Base-by-base conservation (phyloP, 306 rosid species). In the Rosa persica region DNA sequence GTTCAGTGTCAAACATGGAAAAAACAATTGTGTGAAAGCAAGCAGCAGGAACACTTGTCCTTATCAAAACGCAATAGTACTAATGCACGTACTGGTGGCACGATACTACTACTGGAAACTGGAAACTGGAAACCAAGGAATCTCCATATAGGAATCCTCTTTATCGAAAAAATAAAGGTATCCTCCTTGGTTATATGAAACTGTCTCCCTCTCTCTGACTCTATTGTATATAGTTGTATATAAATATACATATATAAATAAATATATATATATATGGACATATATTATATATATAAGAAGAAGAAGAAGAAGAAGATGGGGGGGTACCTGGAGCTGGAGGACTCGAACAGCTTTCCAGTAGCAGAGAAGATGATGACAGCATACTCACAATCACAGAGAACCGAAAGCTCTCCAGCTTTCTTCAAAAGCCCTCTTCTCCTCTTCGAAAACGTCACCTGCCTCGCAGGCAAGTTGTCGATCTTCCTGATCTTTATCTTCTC, bases 391-490 rank as follows among this genome's bases (percentile, higher is more conserved):
- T 87, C 89, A 66, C 87, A 83, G 20, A 87, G 87, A 60, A 87
- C 82, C 5, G 89, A 83, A 17, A 87, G 81, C 82, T 87, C 89
- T 49, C 74, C 70, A 5, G 89, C 89, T 82, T 87, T 87, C 84
- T 81, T 87, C 47, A 87, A 49, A 61, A 87, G 83, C 76, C 89
- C 87, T 73, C 86, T 47, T 73, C 87, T 68, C 43, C 89, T 84
- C 83, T 86, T 86, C 3, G 89, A 86, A 49, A 86, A 87, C 0
- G 89, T 87, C 62, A 84, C 89, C 54, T 87, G 87, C 79, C 89
- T 87, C 27, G 89, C 87, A 20, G 86, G 80, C 55, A 81, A 25
- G 80, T 87, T 87, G 27, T 81, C 84, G 13, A 87, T 87, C 80
- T 83, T 84, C 84, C 67, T 84, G 47, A 87, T 84, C 80, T 81